Evolutionary conservation across 257 asterid genomes (phyloP).

Genomic region (Gentiana straminea): DNA sequence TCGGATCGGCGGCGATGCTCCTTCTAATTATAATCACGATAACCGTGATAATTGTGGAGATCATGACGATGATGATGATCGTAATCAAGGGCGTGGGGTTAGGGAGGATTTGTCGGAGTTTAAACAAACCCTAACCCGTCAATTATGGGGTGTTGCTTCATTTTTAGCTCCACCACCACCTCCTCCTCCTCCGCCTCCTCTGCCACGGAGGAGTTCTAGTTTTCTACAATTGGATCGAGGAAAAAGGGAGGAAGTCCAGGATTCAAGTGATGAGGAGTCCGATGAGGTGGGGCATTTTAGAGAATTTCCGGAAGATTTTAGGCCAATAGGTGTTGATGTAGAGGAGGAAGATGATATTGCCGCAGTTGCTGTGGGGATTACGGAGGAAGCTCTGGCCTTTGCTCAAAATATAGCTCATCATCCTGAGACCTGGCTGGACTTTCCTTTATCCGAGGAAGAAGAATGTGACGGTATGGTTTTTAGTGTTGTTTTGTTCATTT

Average conservation of each 20-base stretch:
- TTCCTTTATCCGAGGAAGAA: constrained; percentile 79
- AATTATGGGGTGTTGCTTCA: constrained; percentile 91
- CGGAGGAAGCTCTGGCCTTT: constrained; percentile 77
- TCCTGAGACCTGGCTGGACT: constrained; percentile 99
- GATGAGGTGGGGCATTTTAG: constrained; percentile 20
- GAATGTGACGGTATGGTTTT: constrained; percentile 54
- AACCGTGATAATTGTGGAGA: constrained; percentile 9
- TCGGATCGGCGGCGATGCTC: too few relatives aligned
- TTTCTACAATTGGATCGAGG: constrained; percentile 15
- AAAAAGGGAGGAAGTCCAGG: constrained; percentile 6
- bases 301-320: constrained; percentile 3
- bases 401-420: constrained; percentile 92
- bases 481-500: too few relatives aligned
- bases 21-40: constrained; percentile 4
- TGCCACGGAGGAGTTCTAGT: constrained; percentile 12
- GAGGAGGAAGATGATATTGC: constrained; percentile 25
- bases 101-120: constrained; percentile 85
- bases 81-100: constrained; percentile 59
- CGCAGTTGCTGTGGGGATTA: constrained; percentile 66
- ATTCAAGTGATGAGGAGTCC: constrained; percentile 8
- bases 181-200: constrained; percentile 44
- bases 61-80: constrained; percentile 1
- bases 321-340: constrained; percentile 13
- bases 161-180: constrained; percentile 92
- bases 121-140: constrained; percentile 66